Evolutionary conservation across 2,329 filamentous ascomycete species (phyloP), one percentile per base, ranked within the genome.

Genomic region (Curvularia verruculosa): DNA sequence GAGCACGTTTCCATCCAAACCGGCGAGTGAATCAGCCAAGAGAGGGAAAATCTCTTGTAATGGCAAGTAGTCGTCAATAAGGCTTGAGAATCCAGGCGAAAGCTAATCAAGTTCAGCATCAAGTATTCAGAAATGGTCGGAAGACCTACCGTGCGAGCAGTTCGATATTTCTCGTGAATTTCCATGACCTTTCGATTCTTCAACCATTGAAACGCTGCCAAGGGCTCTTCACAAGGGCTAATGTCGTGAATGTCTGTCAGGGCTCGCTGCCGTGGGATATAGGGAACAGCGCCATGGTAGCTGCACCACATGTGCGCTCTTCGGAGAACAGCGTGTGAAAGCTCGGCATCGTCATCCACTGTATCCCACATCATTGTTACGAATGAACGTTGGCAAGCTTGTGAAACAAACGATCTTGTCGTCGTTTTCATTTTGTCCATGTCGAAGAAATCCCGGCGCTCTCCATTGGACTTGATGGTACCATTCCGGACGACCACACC

Each of bases 351-450:
- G 29, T 76, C 71, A 19, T 74, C 67, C n/a, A 77, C 63, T 3
- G 71, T 73, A 39, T 77, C 74, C 74, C 74, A 77, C 67, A 76
- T 75, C 68, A 77, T 72, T 7, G 72, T 73, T n/a, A 67, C 59
- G 37, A 76, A 76, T 1, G 71, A 61, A 18, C 74, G 61, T 29
- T 75, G 60, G 46, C 72, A 75, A 13, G 74, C 69, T 50, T 77
- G 71, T 12, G 74, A 74, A 3, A 77, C 73, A 31, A 77, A 76
- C 2, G 69, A 70, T 52, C 74, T 75, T 10, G 71, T 74, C 1
- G 74, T 75, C 1, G 66, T 71, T 52, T 72, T 75, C 74, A 77
- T 75, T 54, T 75, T 77, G 46, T 75, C 74, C 73, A 77, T 75
- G 9, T 64, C 68, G 49, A 77, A 77, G 54, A 69, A 77, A 52